Evolutionary conservation across 495 filamentous ascomycete species (phyloP), one percentile per base, ranked within the genome.

Genomic region (Trichoderma parareesei): DNA sequence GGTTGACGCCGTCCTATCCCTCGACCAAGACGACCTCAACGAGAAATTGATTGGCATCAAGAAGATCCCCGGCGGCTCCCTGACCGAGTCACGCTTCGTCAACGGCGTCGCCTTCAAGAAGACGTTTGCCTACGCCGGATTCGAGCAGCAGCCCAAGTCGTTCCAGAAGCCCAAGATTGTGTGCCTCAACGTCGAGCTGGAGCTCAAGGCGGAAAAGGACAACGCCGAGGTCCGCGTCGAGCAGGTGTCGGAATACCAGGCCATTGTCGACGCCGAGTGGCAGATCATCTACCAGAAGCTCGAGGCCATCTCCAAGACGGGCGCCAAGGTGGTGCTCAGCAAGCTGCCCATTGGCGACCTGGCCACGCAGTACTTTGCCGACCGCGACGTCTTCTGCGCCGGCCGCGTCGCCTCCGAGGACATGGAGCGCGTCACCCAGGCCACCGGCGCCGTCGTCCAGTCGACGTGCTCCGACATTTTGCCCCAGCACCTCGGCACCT

Each of bases 71-170:
- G 94, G 94, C 73, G 94, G 94, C 78, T 96, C 92, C 59, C 85
- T 98, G 20, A 93, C 96, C 72, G 94, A 98, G 74, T 96, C 93
- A 9, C 85, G 97, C 42, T 98, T 97, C 79, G 89, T 98, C 69
- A 93, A 98, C 75, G 94, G 94, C 73, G 94, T 98, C 57, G 93
- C 94, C 43, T 98, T 98, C 82, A 98, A 98, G 84, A 98, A 98
- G 82, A 98, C 94, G 13, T 98, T 98, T 79, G 92, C 94, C 46
- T 98, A 98, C 73, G 94, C 94, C 70, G 94, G 94, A 69, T 98
- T 98, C 78, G 94, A 98, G 77, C 94, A 98, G 76, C 94, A 98
- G 79, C 94, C 94, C 64, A 98, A 98, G 77, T 89, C 83, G 43
- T 97, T 98, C 80, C 87, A 81, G 71, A 85, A 97, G 77, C 94